These are phyloP conservation scores for Linanthus parryae DNA, from an alignment of 148 eudicot species.

Conservation along the genomic window DNA sequence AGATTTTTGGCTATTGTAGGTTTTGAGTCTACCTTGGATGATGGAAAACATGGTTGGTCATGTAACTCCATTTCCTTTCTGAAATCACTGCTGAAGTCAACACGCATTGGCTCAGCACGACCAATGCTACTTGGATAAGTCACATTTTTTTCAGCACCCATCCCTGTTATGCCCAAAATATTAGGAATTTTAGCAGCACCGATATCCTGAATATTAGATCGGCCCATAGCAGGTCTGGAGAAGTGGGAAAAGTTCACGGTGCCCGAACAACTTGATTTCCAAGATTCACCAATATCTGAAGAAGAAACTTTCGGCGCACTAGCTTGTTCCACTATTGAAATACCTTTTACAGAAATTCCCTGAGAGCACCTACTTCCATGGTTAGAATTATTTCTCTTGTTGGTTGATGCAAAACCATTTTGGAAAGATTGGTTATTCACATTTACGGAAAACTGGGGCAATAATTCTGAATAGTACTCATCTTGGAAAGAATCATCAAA, in stretches of 20 bases:
- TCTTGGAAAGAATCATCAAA: conserved; percentile 43
- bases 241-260: conserved; percentile 71
- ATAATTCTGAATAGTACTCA: conserved; percentile 49
- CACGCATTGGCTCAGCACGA: conserved; percentile 18
- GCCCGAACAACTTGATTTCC: conserved; percentile 28
- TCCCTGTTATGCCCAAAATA: conserved; percentile 22
- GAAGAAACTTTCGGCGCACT: conserved; percentile 27
- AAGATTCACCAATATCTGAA: conserved; percentile 21
- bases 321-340: conserved; percentile 18
- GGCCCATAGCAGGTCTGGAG: conserved; percentile 62
- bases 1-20: conserved; percentile 20
- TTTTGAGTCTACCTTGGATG: conserved; percentile 17
- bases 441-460: conserved; percentile 67
- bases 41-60: conserved; percentile 19
- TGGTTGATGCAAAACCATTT: conserved; percentile 23
- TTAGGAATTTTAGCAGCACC: too few species aligned
- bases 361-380: conserved; percentile 18
- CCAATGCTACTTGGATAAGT: conserved; percentile 17
- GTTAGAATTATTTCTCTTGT: conserved; percentile 36
- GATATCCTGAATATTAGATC: too few species aligned
- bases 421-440: conserved; percentile 34
- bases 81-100: conserved; percentile 21
- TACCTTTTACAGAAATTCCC: conserved; percentile 15
- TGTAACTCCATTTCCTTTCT: conserved; percentile 26
- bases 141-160: conserved; percentile 23